Conservation (phyloP, 2,329 filamentous ascomycete species). For the Aspergillus sp. region DNA sequence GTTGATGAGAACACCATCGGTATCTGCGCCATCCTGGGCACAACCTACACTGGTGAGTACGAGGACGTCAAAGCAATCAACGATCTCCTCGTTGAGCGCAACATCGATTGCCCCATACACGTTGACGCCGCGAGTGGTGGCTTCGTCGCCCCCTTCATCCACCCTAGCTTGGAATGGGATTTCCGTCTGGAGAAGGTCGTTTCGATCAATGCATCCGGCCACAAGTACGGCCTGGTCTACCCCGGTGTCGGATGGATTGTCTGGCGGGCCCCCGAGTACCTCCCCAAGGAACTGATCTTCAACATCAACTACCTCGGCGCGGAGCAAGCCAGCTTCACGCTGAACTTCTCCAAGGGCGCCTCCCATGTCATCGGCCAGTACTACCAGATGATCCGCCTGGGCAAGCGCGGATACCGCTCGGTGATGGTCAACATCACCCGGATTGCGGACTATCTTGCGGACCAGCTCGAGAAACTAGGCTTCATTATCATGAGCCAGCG, state of each 20-base stretch:
- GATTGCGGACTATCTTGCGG: slow-evolving; percentile 82
- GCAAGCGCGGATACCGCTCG: slow-evolving; percentile 84
- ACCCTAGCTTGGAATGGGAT: slow-evolving; percentile 83
- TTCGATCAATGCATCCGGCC: slow-evolving; percentile 90
- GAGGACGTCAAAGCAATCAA: slow-evolving; percentile 93
- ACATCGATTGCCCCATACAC: slow-evolving; percentile 82
- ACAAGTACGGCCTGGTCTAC: slow-evolving; percentile 81
- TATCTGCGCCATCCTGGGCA: slow-evolving; percentile 87
- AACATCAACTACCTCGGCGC: slow-evolving; percentile 99
- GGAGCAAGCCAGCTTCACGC: slow-evolving; percentile 90
- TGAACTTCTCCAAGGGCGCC: slow-evolving; percentile 96
- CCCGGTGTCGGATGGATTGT: slow-evolving; percentile 93
- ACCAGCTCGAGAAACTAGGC: slow-evolving; percentile 69
- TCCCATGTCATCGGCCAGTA: slow-evolving; percentile 96
- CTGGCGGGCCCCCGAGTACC: slow-evolving; percentile 78
- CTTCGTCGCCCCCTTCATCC: slow-evolving; percentile 89
- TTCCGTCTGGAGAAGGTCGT: slow-evolving; percentile 86
- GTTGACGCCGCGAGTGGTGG: slow-evolving; percentile 91
- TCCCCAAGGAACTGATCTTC: slow-evolving; percentile 91
- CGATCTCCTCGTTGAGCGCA: slow-evolving; percentile 73
- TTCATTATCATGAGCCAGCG: slow-evolving; percentile 87
- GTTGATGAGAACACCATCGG: slow-evolving; percentile 77
- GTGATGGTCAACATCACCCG: slow-evolving; percentile 95
- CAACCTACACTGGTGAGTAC: slow-evolving; percentile 94
- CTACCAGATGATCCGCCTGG: slow-evolving; percentile 93